These are phyloP conservation scores for Coffea humblotiana DNA, from an alignment of 305 asterid species.

Conservation along the genomic window DNA sequence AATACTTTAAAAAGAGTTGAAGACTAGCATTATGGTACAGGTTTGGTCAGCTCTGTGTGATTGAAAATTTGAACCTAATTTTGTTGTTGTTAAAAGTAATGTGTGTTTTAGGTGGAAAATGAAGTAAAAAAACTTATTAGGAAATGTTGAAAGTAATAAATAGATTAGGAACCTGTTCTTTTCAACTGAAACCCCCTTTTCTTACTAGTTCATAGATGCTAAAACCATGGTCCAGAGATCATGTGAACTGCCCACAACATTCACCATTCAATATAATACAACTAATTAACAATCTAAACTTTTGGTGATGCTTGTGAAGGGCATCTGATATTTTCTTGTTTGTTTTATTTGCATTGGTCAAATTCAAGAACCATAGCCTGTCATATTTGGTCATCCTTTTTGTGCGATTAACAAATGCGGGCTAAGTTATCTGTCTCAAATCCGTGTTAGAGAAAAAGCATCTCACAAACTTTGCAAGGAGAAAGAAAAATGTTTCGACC, in stretches of 20 bases:
- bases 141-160: not conserved
- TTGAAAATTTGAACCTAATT: conserved; percentile 9
- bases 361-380: not conserved
- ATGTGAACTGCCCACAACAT: not conserved
- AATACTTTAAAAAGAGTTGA: not conserved
- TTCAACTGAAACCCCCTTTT: not conserved
- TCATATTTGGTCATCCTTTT: not conserved
- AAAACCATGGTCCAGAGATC: not conserved
- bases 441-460: not conserved
- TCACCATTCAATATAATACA: not conserved
- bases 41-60: not conserved
- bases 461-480: not conserved
- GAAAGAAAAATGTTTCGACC: not conserved
- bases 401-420: not conserved
- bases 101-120: not conserved
- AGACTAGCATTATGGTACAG: conserved; percentile 2
- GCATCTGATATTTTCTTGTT: conserved; percentile 2
- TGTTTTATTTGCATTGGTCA: conserved; percentile 11
- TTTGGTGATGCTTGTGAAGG: conserved; percentile 3
- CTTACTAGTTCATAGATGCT: not conserved
- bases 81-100: not conserved
- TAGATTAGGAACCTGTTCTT: conserved; percentile 16
- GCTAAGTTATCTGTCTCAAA: not conserved
- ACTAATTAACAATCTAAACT: not conserved
- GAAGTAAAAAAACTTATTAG: not conserved